Evolutionary conservation across 2,329 filamentous ascomycete species (phyloP).

Genomic region (Fusarium subtropicale): DNA sequence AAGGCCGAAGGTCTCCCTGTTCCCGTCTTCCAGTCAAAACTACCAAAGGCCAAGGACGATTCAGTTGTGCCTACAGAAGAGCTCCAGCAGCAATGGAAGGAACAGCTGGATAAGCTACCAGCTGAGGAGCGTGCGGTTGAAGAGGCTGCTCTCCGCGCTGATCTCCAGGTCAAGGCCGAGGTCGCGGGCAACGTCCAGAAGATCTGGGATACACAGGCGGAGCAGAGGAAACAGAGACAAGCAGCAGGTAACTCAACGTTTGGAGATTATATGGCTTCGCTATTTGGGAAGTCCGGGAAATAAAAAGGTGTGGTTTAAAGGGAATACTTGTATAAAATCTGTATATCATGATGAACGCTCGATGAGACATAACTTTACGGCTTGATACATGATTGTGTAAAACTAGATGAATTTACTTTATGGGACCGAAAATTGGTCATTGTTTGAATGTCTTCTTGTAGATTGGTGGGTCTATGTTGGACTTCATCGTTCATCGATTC

Average conservation of each 20-base stretch:
- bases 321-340: constrained; percentile 36
- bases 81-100: constrained; percentile 63
- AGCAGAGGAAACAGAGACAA: constrained; percentile 62
- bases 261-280: constrained; percentile 46
- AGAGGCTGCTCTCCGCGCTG: constrained; percentile 71
- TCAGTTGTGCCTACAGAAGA: constrained; percentile 55
- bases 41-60: constrained; percentile 54
- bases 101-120: constrained; percentile 67
- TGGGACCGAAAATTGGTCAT: too few species aligned
- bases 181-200: constrained; percentile 68
- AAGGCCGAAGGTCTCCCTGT: constrained; percentile 69
- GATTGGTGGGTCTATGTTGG: not conserved
- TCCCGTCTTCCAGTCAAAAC: constrained; percentile 69
- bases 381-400: not conserved
- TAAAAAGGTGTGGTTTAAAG: constrained; percentile 13
- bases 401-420: not conserved
- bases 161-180: constrained; percentile 70
- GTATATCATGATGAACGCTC: constrained; percentile 28
- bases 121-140: constrained; percentile 71
- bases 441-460: not conserved
- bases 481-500: not conserved
- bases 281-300: constrained; percentile 49
- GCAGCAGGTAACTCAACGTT: constrained; percentile 51
- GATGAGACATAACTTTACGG: too few species aligned
- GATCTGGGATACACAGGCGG: constrained; percentile 59